phyloP scores from a whole-genome alignment of 2,329 filamentous ascomycete species.

The Penicillium sp. region DNA sequence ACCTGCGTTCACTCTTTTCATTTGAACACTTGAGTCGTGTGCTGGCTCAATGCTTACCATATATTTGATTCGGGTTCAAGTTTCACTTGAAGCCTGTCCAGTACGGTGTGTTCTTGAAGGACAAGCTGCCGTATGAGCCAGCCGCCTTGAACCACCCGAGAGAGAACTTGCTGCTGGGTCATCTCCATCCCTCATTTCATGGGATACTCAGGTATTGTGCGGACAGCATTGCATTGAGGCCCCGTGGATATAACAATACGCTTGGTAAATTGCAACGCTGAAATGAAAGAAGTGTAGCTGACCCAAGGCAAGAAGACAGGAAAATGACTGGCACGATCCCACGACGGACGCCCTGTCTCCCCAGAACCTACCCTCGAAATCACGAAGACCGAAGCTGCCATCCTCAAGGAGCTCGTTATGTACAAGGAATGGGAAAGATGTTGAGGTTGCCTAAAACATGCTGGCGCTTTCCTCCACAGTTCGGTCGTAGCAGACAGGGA shows the following conservation, averaged over 20 bases:
- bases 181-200: not conserved
- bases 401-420: not conserved
- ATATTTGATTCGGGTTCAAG: not conserved
- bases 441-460: constrained; percentile 16
- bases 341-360: not conserved
- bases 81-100: not conserved
- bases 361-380: not conserved
- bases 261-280: not conserved
- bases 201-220: not conserved
- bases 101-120: not conserved
- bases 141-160: not conserved
- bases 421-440: not conserved
- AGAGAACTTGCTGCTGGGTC: not conserved
- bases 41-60: too few relatives aligned
- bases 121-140: not conserved
- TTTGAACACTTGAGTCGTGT: not conserved
- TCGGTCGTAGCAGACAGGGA: constrained; percentile 34
- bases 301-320: not conserved
- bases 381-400: not conserved
- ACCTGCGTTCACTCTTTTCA: not conserved
- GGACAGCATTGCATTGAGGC: not conserved
- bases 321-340: not conserved
- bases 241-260: not conserved
- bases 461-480: constrained; percentile 29
- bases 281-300: not conserved